Percentiles rank a stretch among this genome's conserved stretches.
phyloP scores from a whole-genome alignment of 2,329 filamentous ascomycete species.

The Penicillium decumbens region DNA sequence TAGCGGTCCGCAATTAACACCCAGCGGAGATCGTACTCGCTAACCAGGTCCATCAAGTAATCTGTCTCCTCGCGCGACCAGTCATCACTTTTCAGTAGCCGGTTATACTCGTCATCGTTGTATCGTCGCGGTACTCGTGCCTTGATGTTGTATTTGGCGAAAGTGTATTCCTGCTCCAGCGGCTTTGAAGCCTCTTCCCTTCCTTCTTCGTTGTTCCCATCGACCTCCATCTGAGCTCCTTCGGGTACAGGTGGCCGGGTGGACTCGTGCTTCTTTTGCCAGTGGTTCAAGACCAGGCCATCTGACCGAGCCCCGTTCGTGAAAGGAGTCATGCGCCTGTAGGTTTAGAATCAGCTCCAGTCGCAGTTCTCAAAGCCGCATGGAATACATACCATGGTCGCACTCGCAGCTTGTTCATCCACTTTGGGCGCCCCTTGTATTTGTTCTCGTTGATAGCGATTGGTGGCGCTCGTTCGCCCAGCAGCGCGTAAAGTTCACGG shows the following conservation, averaged over 20 bases:
- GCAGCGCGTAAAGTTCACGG: conserved; percentile 48
- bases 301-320: conserved; percentile 72
- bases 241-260: conserved; percentile 37
- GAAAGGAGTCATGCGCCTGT: conserved; percentile 68
- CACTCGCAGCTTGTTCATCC: conserved; percentile 43
- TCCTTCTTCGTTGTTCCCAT: conserved; percentile 38
- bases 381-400: conserved; percentile 46
- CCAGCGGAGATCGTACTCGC: conserved; percentile 84
- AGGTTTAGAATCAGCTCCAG: conserved; percentile 28
- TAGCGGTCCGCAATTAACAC: conserved; percentile 89
- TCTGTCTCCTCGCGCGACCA: conserved; percentile 95
- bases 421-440: conserved; percentile 49
- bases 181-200: conserved; percentile 30
- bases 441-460: conserved; percentile 51
- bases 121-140: conserved; percentile 70
- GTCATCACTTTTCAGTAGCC: conserved; percentile 65
- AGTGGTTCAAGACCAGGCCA: conserved; percentile 69
- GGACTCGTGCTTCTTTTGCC: conserved; percentile 62
- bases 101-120: conserved; percentile 78
- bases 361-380: conserved; percentile 54
- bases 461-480: conserved; percentile 50
- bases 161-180: conserved; percentile 52
- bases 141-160: conserved; percentile 83
- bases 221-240: conserved; percentile 34
- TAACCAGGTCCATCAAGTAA: conserved; percentile 71